Evolutionary conservation across 2,329 filamentous ascomycete genomes (phyloP).

Genomic region (Claviceps sp.): DNA sequence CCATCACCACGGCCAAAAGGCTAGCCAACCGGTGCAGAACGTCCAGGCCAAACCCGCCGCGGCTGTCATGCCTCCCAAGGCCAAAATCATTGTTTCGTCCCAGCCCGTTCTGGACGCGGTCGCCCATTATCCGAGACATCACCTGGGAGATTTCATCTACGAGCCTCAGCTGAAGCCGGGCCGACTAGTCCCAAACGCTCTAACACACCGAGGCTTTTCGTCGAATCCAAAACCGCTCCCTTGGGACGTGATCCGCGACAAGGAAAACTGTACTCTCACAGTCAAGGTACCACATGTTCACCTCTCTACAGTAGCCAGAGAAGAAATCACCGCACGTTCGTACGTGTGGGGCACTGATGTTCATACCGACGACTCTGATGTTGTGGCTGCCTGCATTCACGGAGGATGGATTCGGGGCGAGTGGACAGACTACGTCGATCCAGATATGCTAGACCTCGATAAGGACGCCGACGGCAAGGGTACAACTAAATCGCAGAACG

Average conservation of each 20-base stretch:
- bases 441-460: slow-evolving; percentile 48
- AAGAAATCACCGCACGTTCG: slow-evolving; percentile 69
- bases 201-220: slow-evolving; percentile 29
- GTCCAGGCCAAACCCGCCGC: slow-evolving; percentile 14
- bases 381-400: slow-evolving; percentile 85
- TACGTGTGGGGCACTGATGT: slow-evolving; percentile 89
- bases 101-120: slow-evolving; percentile 60
- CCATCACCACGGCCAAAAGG: slow-evolving; percentile 26
- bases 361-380: slow-evolving; percentile 92
- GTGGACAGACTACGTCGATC: slow-evolving; percentile 68
- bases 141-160: slow-evolving; percentile 79
- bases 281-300: slow-evolving; percentile 75
- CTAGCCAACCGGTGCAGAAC: slow-evolving; percentile 13
- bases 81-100: slow-evolving; percentile 53
- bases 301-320: slow-evolving; percentile 53
- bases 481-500: slow-evolving; percentile 16
- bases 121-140: slow-evolving; percentile 55
- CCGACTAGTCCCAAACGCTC: slow-evolving; percentile 28
- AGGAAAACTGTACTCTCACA: slow-evolving; percentile 82
- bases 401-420: slow-evolving; percentile 84
- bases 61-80: slow-evolving; percentile 37
- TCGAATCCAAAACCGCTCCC: slow-evolving; percentile 61
- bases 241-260: slow-evolving; percentile 53
- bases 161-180: slow-evolving; percentile 48
- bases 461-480: slow-evolving; percentile 18